A percentile compares a stretch with the other conserved stretches of the same genome.
Conservation (phyloP, 2,329 filamentous ascomycete species). For the Epichloe sp. region DNA sequence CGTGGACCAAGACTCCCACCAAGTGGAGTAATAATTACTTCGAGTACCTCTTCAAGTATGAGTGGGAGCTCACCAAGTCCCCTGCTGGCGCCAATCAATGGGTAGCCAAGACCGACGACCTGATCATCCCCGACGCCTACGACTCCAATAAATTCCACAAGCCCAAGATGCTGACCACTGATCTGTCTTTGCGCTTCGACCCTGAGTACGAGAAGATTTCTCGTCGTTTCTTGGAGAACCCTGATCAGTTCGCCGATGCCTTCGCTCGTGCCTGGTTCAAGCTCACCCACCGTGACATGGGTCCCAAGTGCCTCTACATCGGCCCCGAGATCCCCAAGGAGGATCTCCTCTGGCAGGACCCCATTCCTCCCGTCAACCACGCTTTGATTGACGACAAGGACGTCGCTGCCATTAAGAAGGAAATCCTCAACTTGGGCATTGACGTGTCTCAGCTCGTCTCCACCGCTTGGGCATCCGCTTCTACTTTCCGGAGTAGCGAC, state of each 20-base stretch:
- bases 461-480: slow-evolving; percentile 56
- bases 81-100: slow-evolving; percentile 68
- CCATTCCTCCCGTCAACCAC: slow-evolving; percentile 46
- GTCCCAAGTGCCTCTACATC: slow-evolving; percentile 55
- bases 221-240: slow-evolving; percentile 54
- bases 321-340: slow-evolving; percentile 63
- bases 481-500: slow-evolving; percentile 61
- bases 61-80: slow-evolving; percentile 65
- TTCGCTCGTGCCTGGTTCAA: slow-evolving; percentile 74
- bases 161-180: slow-evolving; percentile 66
- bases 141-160: slow-evolving; percentile 58
- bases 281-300: slow-evolving; percentile 69
- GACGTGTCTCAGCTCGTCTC: slow-evolving; percentile 48
- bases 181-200: slow-evolving; percentile 60
- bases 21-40: slow-evolving; percentile 67
- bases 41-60: slow-evolving; percentile 64
- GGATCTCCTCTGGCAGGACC: slow-evolving; percentile 62
- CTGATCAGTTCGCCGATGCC: slow-evolving; percentile 53
- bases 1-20: slow-evolving; percentile 62
- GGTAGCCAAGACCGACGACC: slow-evolving; percentile 55
- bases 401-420: slow-evolving; percentile 51
- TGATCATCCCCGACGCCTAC: slow-evolving; percentile 57
- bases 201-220: slow-evolving; percentile 65
- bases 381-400: slow-evolving; percentile 49
- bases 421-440: slow-evolving; percentile 51